These are phyloP conservation scores for Magnolia kwangsiensis DNA, from an alignment of 164 flowering plant species.

Conservation along the genomic window DNA sequence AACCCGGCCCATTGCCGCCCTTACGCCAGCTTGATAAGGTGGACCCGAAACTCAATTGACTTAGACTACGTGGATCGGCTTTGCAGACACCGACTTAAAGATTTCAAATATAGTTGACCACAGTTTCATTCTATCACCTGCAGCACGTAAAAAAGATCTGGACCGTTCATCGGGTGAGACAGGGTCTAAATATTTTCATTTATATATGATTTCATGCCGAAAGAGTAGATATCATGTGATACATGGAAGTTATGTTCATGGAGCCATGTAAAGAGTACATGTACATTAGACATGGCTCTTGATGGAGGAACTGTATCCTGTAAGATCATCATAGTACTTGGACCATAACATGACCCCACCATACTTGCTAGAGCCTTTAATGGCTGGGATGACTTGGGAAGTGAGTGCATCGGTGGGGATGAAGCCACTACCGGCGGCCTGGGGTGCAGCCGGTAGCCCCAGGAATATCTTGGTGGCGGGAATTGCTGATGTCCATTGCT, in stretches of 20 bases:
- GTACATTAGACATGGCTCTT: conserved; percentile 12
- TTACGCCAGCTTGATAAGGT: too few species aligned
- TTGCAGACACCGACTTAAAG: too few species aligned
- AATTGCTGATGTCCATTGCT: conserved; percentile 6
- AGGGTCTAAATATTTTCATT: too few species aligned
- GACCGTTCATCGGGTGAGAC: too few species aligned
- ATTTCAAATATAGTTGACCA: too few species aligned
- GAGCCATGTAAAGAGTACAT: neutral
- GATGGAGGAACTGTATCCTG: conserved; percentile 17
- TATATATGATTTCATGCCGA: too few species aligned
- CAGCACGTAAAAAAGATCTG: too few species aligned
- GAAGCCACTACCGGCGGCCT: conserved; percentile 18
- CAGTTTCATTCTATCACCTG: too few species aligned
- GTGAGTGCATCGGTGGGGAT: conserved; percentile 17
- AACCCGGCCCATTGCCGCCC: too few species aligned
- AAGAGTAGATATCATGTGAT: neutral
- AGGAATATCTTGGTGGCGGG: conserved; percentile 16
- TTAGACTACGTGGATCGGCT: too few species aligned
- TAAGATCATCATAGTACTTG: conserved; percentile 13
- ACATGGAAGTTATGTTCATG: neutral
- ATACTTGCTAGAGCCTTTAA: conserved; percentile 10
- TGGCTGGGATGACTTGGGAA: conserved; percentile 19
- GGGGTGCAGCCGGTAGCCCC: conserved; percentile 19
- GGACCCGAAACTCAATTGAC: too few species aligned
- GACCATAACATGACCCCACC: conserved; percentile 32